phyloP scores from a whole-genome alignment of 208 protist genomes.

The Crithidia thermophila region DNA sequence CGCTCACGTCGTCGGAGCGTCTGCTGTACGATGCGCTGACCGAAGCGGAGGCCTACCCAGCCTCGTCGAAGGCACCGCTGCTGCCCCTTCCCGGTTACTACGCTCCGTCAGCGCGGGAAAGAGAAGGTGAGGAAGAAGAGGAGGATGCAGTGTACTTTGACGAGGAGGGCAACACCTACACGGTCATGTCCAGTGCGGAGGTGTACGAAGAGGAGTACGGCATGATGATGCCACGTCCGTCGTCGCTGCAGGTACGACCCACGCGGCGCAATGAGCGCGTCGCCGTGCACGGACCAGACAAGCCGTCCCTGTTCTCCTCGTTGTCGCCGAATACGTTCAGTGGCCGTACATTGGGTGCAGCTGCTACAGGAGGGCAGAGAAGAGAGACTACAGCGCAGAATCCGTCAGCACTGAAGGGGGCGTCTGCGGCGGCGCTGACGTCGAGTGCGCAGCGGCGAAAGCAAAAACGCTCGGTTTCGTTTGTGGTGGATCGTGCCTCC shows the following conservation, averaged over 20 bases:
- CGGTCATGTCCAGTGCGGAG: no score
- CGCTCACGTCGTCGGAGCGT: constrained; percentile 19
- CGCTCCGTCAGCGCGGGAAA: neutral
- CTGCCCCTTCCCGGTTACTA: constrained; percentile 22
- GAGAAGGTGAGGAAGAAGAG: neutral
- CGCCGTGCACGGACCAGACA: neutral
- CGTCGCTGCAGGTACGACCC: neutral
- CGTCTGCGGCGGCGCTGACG: neutral
- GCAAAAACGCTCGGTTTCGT: constrained; percentile 19
- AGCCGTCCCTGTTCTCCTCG: constrained; percentile 23
- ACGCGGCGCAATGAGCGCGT: neutral
- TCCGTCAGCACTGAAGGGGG: constrained; percentile 19
- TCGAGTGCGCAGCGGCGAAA: constrained; percentile 9
- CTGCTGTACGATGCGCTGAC: constrained; percentile 19
- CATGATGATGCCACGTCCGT: neutral
- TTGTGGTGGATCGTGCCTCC: constrained; percentile 7
- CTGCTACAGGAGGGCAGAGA: neutral
- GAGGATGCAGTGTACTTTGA: constrained; percentile 9
- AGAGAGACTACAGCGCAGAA: neutral
- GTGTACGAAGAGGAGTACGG: neutral
- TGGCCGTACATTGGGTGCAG: constrained; percentile 7
- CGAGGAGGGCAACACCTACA: neutral
- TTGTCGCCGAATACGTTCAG: constrained; percentile 24
- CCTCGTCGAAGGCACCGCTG: constrained; percentile 4
- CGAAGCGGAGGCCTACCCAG: neutral